Percentiles rank a stretch among this genome's conserved stretches.
These are phyloP conservation scores for Ambrosia artemisiifolia DNA, from an alignment of 129 eudicot genomes.

Conservation along the genomic window DNA sequence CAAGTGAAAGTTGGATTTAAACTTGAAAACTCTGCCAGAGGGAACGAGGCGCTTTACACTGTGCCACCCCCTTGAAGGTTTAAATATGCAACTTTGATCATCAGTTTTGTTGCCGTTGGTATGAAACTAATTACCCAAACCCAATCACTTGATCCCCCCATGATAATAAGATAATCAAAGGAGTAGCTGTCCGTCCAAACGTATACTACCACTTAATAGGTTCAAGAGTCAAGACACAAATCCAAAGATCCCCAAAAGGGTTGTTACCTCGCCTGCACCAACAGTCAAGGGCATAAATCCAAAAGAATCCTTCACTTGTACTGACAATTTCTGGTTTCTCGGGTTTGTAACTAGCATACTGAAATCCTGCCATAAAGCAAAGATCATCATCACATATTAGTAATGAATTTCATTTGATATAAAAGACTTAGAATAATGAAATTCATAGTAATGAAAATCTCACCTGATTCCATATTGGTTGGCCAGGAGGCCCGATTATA, in stretches of 20 bases:
- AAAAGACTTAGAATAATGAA: neutral
- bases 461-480: conserved; percentile 98
- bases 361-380: conserved; percentile 67
- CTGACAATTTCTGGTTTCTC: conserved; percentile 51
- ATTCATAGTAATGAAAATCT: conserved; percentile 9
- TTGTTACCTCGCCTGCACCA: conserved; percentile 79
- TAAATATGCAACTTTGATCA: too few relatives aligned
- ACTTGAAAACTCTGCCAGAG: too few relatives aligned
- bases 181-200: neutral
- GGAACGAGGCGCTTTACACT: too few relatives aligned
- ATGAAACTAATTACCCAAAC: neutral
- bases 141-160: neutral
- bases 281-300: conserved; percentile 70
- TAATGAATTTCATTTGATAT: neutral
- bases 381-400: conserved; percentile 2
- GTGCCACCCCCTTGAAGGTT: too few relatives aligned
- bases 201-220: too few relatives aligned
- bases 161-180: neutral
- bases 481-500: conserved; percentile 82
- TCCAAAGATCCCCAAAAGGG: neutral
- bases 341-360: conserved; percentile 86
- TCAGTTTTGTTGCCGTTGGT: neutral
- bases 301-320: conserved; percentile 82
- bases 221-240: neutral
- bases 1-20: too few relatives aligned